A percentile compares a stretch with the other conserved stretches of the same genome.
Evolutionary conservation across 139 green algal genomes (phyloP).

Genomic region (Chlamydomonas urium): DNA sequence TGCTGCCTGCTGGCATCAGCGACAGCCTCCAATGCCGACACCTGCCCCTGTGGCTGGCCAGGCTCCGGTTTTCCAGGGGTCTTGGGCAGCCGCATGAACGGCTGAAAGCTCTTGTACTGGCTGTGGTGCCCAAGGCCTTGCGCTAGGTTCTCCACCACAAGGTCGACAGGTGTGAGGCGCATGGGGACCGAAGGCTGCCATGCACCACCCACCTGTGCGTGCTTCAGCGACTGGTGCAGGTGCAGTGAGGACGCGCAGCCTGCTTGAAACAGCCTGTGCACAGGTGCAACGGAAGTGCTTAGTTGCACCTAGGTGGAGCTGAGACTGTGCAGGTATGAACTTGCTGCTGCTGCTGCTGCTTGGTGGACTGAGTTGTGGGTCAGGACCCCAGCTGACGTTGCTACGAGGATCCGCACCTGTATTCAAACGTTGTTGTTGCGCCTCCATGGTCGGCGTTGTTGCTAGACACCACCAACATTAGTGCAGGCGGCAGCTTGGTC

Average conservation of each 20-base stretch:
- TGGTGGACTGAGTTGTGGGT: too few species aligned
- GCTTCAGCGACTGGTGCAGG: not conserved
- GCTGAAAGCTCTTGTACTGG: not conserved
- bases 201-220: too few species aligned
- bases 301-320: too few species aligned
- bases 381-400: too few species aligned
- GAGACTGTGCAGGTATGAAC: too few species aligned
- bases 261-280: not conserved
- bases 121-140: not conserved
- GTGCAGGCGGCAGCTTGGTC: constrained; percentile 1
- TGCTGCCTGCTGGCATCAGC: constrained; percentile 8
- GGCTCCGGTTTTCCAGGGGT: too few species aligned
- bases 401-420: constrained; percentile 11
- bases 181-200: not conserved
- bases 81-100: too few species aligned
- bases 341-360: too few species aligned
- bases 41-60: not conserved
- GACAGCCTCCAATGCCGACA: not conserved
- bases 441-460: constrained; percentile 16
- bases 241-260: not conserved
- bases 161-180: constrained; percentile 1
- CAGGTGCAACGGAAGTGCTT: too few species aligned
- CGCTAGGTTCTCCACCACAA: constrained; percentile 1
- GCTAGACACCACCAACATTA: constrained; percentile 30
- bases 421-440: constrained; percentile 31